phyloP scores from a whole-genome alignment of 352 stramenopile species.

The Phytophthora crassamura region DNA sequence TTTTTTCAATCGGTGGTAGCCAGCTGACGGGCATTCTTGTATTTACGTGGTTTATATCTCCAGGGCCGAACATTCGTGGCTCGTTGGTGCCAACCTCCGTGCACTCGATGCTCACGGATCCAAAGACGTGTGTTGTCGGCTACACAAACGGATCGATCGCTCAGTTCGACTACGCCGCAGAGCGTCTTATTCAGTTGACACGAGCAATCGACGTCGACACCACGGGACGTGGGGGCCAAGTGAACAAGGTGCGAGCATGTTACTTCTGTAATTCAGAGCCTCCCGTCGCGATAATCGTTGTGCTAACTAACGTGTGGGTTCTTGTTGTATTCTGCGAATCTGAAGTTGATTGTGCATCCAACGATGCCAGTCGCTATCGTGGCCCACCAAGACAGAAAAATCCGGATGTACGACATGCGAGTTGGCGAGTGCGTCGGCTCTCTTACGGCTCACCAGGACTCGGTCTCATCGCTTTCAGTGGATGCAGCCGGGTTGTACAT shows the following conservation, averaged over 20 bases:
- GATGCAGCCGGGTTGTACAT: conserved; percentile 80
- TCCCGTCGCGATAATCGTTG: background rate
- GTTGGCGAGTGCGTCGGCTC: conserved; percentile 81
- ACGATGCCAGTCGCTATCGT: conserved; percentile 87
- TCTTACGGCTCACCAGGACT: conserved; percentile 83
- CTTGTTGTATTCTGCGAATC: conserved; percentile 1
- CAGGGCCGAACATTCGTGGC: conserved; percentile 55
- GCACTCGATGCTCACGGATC: conserved; percentile 71
- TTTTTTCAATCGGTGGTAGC: conserved; percentile 1
- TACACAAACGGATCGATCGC: conserved; percentile 77
- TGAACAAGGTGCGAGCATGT: conserved; percentile 67
- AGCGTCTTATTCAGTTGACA: conserved; percentile 80
- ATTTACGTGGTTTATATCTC: background rate
- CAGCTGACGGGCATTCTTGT: background rate
- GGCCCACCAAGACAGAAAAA: conserved; percentile 83
- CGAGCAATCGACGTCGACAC: conserved; percentile 73
- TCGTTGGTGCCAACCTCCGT: conserved; percentile 78
- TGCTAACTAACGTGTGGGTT: conserved; percentile 1
- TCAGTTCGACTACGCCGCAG: conserved; percentile 80
- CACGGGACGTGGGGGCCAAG: conserved; percentile 66
- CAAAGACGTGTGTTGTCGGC: conserved; percentile 81
- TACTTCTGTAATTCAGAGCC: background rate
- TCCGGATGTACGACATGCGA: conserved; percentile 89
- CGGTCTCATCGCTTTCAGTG: conserved; percentile 82
- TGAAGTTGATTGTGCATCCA: conserved; percentile 69